A percentile compares a stretch with the other conserved stretches of the same genome.
These are phyloP conservation scores for Podospora pseudopauciseta DNA, from an alignment of 495 filamentous ascomycete species.

Conservation along the genomic window DNA sequence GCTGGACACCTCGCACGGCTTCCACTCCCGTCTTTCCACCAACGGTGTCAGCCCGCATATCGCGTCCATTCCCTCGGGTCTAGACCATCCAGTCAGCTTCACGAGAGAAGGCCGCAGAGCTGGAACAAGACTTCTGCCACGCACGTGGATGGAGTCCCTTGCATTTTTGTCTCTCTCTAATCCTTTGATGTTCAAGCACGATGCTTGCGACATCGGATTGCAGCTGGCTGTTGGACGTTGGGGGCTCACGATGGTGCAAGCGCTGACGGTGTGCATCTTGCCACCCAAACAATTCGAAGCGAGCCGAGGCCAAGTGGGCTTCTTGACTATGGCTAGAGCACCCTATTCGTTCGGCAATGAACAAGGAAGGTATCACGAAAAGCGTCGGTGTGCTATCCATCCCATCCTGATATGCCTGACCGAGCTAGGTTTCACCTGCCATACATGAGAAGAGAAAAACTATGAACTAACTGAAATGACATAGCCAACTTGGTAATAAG, in stretches of 20 bases:
- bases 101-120: neutral
- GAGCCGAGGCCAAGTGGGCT: neutral
- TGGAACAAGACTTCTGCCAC: neutral
- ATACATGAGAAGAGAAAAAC: neutral
- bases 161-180: neutral
- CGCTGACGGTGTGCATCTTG: neutral
- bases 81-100: constrained; percentile 3
- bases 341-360: neutral
- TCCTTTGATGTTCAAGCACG: neutral
- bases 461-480: neutral
- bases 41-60: constrained; percentile 5
- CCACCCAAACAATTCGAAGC: neutral
- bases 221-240: neutral
- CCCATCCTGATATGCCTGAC: neutral
- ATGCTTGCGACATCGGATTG: constrained; percentile 9
- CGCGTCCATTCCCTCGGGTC: constrained; percentile 16
- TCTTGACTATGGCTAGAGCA: neutral
- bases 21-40: neutral
- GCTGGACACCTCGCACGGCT: neutral
- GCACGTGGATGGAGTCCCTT: neutral
- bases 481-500: neutral
- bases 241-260: neutral
- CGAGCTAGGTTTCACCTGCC: neutral
- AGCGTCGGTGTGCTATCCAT: neutral
- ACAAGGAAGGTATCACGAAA: neutral